Conservation (phyloP, 768 basidiomycete species). For the Dendrothele bispora region DNA sequence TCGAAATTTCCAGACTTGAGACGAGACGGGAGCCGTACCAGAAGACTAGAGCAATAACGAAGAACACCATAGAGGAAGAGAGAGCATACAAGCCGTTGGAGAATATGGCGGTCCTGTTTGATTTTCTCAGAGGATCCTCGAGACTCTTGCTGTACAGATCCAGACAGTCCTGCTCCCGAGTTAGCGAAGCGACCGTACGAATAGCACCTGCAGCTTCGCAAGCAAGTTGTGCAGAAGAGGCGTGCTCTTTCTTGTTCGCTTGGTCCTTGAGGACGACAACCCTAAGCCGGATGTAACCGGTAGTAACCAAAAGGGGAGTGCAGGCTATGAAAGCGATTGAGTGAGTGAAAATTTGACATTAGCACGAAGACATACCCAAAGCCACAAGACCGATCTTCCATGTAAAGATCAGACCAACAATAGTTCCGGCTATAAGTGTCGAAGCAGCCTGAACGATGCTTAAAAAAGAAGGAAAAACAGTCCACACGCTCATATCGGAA, state of each 20-base stretch:
- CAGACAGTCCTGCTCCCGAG: conserved; percentile 80
- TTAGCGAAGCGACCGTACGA: conserved; percentile 86
- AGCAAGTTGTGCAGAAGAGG: conserved; percentile 80
- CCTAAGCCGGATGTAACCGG: conserved; percentile 82
- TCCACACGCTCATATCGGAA: background rate
- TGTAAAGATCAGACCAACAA: conserved; percentile 76
- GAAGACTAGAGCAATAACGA: conserved; percentile 80
- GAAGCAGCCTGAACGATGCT: conserved; percentile 79
- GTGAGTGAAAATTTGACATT: background rate
- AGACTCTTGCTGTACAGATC: conserved; percentile 68
- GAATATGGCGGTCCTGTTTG: conserved; percentile 66
- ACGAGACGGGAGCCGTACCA: conserved; percentile 74
- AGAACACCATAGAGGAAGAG: conserved; percentile 76
- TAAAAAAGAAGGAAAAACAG: conserved; percentile 3
- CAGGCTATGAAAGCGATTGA: conserved; percentile 48
- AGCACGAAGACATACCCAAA: conserved; percentile 54
- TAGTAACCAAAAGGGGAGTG: conserved; percentile 63
- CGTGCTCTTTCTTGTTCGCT: conserved; percentile 77
- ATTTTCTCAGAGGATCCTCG: conserved; percentile 65
- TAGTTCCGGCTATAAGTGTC: conserved; percentile 67
- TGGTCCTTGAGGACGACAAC: conserved; percentile 90
- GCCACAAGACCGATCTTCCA: conserved; percentile 83
- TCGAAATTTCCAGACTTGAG: conserved; percentile 49
- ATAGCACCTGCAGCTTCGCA: conserved; percentile 92
- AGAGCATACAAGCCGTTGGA: conserved; percentile 68